Conservation (phyloP, 495 filamentous ascomycete genomes). For the Aspergillus nidulans region DNA sequence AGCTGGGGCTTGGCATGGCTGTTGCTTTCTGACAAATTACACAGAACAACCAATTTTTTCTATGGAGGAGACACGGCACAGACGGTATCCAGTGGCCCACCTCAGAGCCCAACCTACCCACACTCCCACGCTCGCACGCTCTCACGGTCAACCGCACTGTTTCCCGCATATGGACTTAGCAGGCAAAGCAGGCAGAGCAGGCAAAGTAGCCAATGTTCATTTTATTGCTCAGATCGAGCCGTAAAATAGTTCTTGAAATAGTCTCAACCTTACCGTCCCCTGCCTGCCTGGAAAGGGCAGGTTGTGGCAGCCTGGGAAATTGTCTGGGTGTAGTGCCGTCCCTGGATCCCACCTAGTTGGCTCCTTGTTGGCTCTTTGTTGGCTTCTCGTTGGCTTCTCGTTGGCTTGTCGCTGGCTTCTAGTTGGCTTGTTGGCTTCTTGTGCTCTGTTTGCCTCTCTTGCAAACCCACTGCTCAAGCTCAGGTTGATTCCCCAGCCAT, state of each 20-base stretch:
- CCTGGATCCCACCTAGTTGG: too few relatives aligned
- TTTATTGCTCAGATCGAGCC: too few relatives aligned
- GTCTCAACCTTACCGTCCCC: too few relatives aligned
- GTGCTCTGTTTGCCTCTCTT: conserved; percentile 4
- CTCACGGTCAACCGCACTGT: conserved; percentile 14
- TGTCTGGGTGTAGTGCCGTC: background rate
- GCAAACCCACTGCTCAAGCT: conserved; percentile 10
- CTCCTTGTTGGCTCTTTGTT: too few relatives aligned
- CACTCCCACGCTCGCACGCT: background rate
- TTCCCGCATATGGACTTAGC: conserved; percentile 14
- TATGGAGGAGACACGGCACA: conserved; percentile 21
- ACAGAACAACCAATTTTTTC: conserved; percentile 12
- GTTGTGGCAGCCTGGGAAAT: background rate
- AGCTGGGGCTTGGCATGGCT: conserved; percentile 31
- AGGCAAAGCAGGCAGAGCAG: too few relatives aligned
- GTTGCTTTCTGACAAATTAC: conserved; percentile 10
- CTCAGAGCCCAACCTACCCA: background rate
- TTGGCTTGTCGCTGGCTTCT: too few relatives aligned
- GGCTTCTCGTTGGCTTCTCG: too few relatives aligned
- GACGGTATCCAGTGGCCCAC: conserved; percentile 13
- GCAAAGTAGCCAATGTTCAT: too few relatives aligned
- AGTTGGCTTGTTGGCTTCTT: too few relatives aligned
- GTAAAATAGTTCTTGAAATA: background rate
- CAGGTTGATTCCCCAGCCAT: conserved; percentile 1
- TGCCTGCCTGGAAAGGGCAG: conserved; percentile 1